Evolutionary conservation across 148 eudicot genomes (phyloP).

Genomic region (Agrostemma githago): DNA sequence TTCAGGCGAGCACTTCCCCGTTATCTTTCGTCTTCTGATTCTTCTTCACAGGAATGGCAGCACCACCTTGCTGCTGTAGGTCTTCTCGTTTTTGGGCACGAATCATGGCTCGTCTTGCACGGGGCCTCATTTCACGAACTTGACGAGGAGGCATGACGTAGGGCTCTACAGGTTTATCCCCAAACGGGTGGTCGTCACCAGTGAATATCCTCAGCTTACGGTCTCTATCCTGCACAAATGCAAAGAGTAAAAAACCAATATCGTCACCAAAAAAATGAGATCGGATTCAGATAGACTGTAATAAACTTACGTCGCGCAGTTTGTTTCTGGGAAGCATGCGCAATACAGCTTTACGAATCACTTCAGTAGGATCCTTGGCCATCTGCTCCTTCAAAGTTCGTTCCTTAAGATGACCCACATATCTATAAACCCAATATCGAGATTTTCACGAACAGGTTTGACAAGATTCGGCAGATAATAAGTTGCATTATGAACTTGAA

Average conservation of each 20-base stretch:
- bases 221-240: conserved; percentile 64
- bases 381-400: conserved; percentile 90
- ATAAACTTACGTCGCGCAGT: conserved; percentile 76
- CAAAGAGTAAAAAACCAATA: background rate
- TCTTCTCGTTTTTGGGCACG: conserved; percentile 82
- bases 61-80: conserved; percentile 42
- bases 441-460: background rate
- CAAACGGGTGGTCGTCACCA: conserved; percentile 81
- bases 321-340: conserved; percentile 98
- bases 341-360: conserved; percentile 86
- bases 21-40: conserved; percentile 40
- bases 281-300: background rate
- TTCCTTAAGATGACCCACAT: conserved; percentile 85
- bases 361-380: conserved; percentile 94
- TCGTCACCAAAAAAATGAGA: background rate
- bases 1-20: conserved; percentile 27
- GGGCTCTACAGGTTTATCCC: conserved; percentile 69
- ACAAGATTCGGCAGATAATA: background rate
- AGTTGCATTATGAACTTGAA: conserved; percentile 1
- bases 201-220: conserved; percentile 86
- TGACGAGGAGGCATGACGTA: conserved; percentile 76
- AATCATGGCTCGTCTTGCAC: conserved; percentile 76
- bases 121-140: conserved; percentile 90
- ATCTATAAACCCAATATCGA: conserved; percentile 35
- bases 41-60: conserved; percentile 31